These are phyloP conservation scores for Passalora sequoiae DNA, from an alignment of 2,329 filamentous ascomycete species.

Conservation along the genomic window DNA sequence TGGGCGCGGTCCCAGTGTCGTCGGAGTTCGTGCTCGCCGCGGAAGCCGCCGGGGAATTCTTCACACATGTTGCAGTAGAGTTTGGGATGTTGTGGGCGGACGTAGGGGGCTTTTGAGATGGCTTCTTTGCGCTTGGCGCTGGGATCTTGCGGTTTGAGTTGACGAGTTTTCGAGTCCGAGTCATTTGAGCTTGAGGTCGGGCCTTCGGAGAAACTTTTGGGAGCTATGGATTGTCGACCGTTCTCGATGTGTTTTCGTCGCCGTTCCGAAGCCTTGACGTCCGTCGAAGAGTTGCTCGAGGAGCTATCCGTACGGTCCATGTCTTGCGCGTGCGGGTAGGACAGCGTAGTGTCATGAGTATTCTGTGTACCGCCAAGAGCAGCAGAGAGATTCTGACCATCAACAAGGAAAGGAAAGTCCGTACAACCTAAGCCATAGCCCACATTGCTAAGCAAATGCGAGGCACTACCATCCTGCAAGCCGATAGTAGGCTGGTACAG, in stretches of 20 bases:
- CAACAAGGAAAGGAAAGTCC: constrained; percentile 23
- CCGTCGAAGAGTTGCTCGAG: constrained; percentile 13
- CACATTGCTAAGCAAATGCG: constrained; percentile 25
- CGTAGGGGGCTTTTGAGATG: constrained; percentile 51
- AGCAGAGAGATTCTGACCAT: constrained; percentile 24
- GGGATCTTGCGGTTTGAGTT: constrained; percentile 2
- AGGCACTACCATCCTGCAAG: constrained; percentile 21
- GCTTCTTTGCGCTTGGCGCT: constrained; percentile 22
- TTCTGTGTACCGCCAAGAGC: constrained; percentile 15
- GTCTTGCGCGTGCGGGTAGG: constrained; percentile 12
- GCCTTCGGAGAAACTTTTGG: constrained; percentile 22
- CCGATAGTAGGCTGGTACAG: constrained; percentile 22
- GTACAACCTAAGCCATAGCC: constrained; percentile 25
- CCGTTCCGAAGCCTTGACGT: constrained; percentile 24
- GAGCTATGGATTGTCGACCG: constrained; percentile 24
- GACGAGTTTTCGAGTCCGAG: constrained; percentile 1
- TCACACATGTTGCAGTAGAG: constrained; percentile 66
- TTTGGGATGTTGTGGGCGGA: constrained; percentile 65
- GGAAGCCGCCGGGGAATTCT: constrained; percentile 71
- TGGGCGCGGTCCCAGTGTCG: constrained; percentile 61
- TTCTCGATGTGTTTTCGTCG: constrained; percentile 31
- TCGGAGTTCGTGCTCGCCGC: constrained; percentile 71
- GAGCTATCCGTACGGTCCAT: constrained; percentile 23
- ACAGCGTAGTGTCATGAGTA: constrained; percentile 14
- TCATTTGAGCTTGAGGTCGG: constrained; percentile 8